phyloP scores from a whole-genome alignment of 1,284 basidiomycete genomes.

The Blastosporella zonata region DNA sequence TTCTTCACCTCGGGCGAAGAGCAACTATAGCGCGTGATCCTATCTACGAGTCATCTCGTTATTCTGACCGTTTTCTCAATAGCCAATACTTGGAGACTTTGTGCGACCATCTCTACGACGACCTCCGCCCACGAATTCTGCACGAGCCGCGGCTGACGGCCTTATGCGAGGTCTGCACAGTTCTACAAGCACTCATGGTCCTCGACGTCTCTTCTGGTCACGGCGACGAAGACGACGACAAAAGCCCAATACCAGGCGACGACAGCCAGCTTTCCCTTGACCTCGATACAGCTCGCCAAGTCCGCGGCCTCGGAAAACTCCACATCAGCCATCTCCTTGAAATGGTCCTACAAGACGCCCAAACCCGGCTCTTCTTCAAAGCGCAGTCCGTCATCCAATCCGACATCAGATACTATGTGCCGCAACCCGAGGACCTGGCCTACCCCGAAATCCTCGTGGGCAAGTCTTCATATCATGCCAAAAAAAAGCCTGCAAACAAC shows the following conservation, averaged over 20 bases:
- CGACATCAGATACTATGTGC: conserved; percentile 81
- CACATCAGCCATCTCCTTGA: conserved; percentile 67
- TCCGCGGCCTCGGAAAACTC: conserved; percentile 49
- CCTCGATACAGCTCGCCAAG: conserved; percentile 29
- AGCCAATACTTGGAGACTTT: conserved; percentile 86
- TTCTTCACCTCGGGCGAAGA: conserved; percentile 87
- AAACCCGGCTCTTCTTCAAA: conserved; percentile 91
- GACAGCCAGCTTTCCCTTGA: conserved; percentile 41
- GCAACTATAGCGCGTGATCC: conserved; percentile 77
- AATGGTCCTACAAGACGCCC: conserved; percentile 91
- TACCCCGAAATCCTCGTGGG: conserved; percentile 79
- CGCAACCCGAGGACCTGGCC: conserved; percentile 74
- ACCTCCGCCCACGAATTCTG: conserved; percentile 87
- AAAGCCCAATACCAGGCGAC: conserved; percentile 19
- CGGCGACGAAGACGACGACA: conserved; percentile 35
- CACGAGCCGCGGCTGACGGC: conserved; percentile 85
- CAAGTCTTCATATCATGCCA: conserved; percentile 36
- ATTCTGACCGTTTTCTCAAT: conserved; percentile 5
- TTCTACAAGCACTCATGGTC: conserved; percentile 91
- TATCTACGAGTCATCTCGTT: background rate
- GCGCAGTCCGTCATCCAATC: conserved; percentile 87
- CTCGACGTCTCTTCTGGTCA: conserved; percentile 58
- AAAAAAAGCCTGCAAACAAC: too few relatives aligned
- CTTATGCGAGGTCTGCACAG: conserved; percentile 91
- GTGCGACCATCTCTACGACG: conserved; percentile 91